phyloP scores from a whole-genome alignment of 495 filamentous ascomycete species.

The Pseudoneurospora amorphoporcata region DNA sequence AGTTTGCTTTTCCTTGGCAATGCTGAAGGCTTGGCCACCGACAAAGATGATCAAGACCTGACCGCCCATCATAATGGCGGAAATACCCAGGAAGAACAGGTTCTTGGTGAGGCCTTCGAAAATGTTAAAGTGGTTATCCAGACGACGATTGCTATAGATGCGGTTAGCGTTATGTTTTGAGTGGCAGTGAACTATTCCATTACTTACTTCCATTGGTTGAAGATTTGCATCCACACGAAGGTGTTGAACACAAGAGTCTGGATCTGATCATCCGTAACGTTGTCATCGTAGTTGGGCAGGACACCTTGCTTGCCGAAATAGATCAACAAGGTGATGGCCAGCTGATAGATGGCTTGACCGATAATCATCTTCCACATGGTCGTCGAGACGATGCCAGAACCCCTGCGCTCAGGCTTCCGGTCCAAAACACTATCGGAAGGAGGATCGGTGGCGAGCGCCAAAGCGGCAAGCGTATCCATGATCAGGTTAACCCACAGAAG shows the following conservation, averaged over 20 bases:
- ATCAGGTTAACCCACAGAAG: conserved; percentile 89
- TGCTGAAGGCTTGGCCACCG: conserved; percentile 61
- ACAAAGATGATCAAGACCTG: conserved; percentile 76
- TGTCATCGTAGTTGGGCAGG: conserved; percentile 36
- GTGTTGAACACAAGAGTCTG: conserved; percentile 82
- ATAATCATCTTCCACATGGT: conserved; percentile 98
- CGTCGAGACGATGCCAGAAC: conserved; percentile 62
- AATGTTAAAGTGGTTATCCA: conserved; percentile 85
- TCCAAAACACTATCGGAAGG: conserved; percentile 70
- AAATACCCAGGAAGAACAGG: conserved; percentile 77
- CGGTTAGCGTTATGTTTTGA: conserved; percentile 7
- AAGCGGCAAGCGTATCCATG: conserved; percentile 85
- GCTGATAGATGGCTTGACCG: conserved; percentile 75
- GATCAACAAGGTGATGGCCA: conserved; percentile 65
- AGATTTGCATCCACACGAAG: conserved; percentile 95
- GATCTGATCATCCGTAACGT: conserved; percentile 35
- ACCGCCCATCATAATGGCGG: conserved; percentile 64
- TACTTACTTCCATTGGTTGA: conserved; percentile 84
- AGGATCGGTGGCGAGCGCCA: conserved; percentile 78
- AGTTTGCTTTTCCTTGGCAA: conserved; percentile 46
- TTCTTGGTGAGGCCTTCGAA: conserved; percentile 72
- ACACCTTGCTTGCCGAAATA: conserved; percentile 61
- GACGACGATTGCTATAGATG: conserved; percentile 55
- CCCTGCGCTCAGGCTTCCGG: conserved; percentile 74
- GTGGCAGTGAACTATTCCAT: background rate